Evolutionary conservation across 441 rosid species (phyloP).

Genomic region (Syzygium malaccense): DNA sequence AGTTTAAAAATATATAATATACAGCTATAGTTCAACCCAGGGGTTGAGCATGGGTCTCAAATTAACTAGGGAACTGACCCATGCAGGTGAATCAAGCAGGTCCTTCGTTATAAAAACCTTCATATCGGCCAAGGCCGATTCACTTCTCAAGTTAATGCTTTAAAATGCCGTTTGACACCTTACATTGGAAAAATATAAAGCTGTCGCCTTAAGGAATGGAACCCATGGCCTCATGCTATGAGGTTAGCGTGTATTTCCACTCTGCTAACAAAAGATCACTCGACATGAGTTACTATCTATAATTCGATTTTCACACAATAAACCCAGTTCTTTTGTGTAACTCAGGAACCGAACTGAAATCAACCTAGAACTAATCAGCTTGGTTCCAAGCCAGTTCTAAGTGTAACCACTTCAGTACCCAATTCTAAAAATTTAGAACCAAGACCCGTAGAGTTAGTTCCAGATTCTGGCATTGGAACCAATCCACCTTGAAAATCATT

Average conservation of each 20-base stretch:
- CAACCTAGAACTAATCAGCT: not conserved
- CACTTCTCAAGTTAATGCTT: not conserved
- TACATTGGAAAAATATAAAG: not conserved
- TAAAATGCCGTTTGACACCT: not conserved
- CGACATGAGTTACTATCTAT: not conserved
- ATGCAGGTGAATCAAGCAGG: not conserved
- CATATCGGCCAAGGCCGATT: not conserved
- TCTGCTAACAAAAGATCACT: not conserved
- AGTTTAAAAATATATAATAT: not conserved
- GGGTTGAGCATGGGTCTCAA: not conserved
- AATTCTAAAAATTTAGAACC: not conserved
- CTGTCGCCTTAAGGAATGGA: not conserved
- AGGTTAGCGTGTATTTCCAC: not conserved
- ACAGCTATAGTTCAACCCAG: not conserved
- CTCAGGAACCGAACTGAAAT: not conserved
- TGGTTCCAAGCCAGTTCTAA: not conserved
- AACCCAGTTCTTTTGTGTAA: not conserved
- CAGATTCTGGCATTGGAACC: not conserved
- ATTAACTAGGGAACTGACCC: not conserved
- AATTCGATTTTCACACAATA: not conserved
- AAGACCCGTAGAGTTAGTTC: not conserved
- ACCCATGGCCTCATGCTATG: not conserved
- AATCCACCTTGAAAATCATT: not conserved
- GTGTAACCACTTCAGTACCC: fast-evolving
- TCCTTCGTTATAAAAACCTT: not conserved